Evolutionary conservation across 805 yeast species (phyloP), one percentile per base, ranked within the genome.

Genomic region (Yamadazyma olivae): DNA sequence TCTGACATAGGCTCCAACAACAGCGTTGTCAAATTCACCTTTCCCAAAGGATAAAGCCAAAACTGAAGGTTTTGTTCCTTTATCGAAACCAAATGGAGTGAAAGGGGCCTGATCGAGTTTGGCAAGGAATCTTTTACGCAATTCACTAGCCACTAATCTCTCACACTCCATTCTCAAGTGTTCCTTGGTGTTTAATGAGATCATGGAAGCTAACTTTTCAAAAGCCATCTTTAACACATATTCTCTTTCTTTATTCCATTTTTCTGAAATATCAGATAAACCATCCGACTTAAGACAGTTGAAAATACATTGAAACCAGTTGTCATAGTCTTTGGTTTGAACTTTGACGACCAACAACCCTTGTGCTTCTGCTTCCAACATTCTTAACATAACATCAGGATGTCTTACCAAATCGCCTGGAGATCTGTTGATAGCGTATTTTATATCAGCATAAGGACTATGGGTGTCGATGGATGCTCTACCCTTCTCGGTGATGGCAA

Each of bases 41-140:
- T 82, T 82, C 49, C 99, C 99, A 48, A 84, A 79, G 0, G 95
- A 76, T 20, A 93, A 51, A 0, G 96, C 79, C 45, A 93, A 66
- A 0, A 88, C 91, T 43, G 84, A 80, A 15, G 99, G 96, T 35
- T 79, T 71, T 4, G 95, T 84, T 30, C 97, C 96, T 40, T 75
- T 71, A 29, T 78, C 85, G 46, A 73, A 82, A 4, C 85, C 83
- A 30, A 75, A 72, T 5, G 98, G 96, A 48, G 84, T 80, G 59
- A 68, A 90, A 21, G 99, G 97, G 2, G 98, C 96, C 65, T 90
- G 98, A 56, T 91, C 93, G 23, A 93, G 71, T 50, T 81, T 83
- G 16, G 75, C 70, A 56, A 77, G 67, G 51, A 91, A 83, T 19
- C 74, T 67, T 28, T 74, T 71, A 47, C 98, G 81, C 23, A 91